Conservation (phyloP, 192 early-diverging fungal genomes). For the Glomus cerebriforme region DNA sequence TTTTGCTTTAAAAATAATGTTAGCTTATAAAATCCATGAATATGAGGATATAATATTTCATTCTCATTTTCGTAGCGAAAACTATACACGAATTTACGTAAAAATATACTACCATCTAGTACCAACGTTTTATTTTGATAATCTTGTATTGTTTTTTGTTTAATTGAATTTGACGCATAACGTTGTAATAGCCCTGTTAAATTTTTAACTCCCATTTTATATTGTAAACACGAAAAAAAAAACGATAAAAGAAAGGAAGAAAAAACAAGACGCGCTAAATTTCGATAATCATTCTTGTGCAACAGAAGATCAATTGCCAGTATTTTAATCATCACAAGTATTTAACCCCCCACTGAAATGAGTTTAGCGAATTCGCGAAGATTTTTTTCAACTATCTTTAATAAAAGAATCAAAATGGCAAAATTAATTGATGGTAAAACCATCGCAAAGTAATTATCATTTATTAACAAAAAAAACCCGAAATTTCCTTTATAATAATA, state of each 20-base stretch:
- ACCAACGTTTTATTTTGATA: slow-evolving; percentile 50
- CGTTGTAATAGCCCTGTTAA: slow-evolving; percentile 55
- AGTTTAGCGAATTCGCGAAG: too few relatives aligned
- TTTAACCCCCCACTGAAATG: too few relatives aligned
- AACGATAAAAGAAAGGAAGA: too few relatives aligned
- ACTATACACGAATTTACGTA: slow-evolving; percentile 56
- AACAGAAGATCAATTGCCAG: too few relatives aligned
- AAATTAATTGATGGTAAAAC: slow-evolving; percentile 79
- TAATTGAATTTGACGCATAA: slow-evolving; percentile 51
- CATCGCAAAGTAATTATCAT: slow-evolving; percentile 65
- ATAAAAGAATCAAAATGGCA: slow-evolving; percentile 32
- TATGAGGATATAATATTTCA: slow-evolving; percentile 50
- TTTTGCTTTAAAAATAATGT: slow-evolving; percentile 47
- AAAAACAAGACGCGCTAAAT: too few relatives aligned
- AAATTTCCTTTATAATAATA: not conserved
- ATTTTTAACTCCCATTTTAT: slow-evolving; percentile 57
- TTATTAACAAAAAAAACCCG: not conserved
- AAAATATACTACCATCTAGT: slow-evolving; percentile 58
- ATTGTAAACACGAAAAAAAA: not conserved
- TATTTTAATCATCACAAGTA: too few relatives aligned
- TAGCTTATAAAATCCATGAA: slow-evolving; percentile 63
- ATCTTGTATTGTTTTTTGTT: slow-evolving; percentile 36
- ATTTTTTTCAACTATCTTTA: not conserved
- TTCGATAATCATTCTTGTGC: too few relatives aligned
- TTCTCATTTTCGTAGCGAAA: slow-evolving; percentile 20